Evolutionary conservation across 306 rosid species (phyloP), one percentile per base, ranked within the genome.

Genomic region (Potentilla sterilis): DNA sequence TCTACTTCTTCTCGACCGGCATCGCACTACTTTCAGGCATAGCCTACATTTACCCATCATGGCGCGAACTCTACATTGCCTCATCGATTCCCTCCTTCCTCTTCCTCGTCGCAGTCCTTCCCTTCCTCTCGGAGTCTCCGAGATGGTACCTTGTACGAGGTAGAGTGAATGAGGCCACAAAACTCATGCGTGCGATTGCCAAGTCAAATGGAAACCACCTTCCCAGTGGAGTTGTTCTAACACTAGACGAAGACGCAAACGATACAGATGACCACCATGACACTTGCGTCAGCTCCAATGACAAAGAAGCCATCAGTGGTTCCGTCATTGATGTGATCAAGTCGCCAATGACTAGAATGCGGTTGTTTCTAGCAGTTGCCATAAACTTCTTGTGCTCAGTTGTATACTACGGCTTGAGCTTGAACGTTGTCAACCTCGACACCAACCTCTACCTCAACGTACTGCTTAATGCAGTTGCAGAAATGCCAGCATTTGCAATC

Each of bases 91-190:
- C 98, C 22, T 93, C 98, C 41, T 32, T 94, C 28, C 72, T 94
- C 52, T 92, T 86, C 75, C 78, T 90, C 41, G 0, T 91, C 75
- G 9, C 74, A 0, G 83, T 87, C 77, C 81, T 91, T 14, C 97
- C 98, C 5, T 92, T 92, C 49, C 21, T 94, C 42, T 85, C 96
- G 0, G 98, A 94, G 64, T 94, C 98, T n/a, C 98, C 98, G 0
- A 84, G 98, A 61, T 94, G 98, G 98, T 94, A 83, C 86, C 93
- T 94, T 0, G 89, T 94, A 43, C 85, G 96, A 1, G 97, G 98
- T 0, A 82, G 75, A 75, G 52, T 81, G 15, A 54, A 21, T 0
- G 95, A 94, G 5, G 98, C 98, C 44, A 88, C 24, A 54, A 86
- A 75, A 2, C 78, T 94, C 73, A 90, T 94, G 98, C 75, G 82